These are phyloP conservation scores for Posidonia oceanica DNA, from an alignment of 116 monocot genomes.

Conservation along the genomic window DNA sequence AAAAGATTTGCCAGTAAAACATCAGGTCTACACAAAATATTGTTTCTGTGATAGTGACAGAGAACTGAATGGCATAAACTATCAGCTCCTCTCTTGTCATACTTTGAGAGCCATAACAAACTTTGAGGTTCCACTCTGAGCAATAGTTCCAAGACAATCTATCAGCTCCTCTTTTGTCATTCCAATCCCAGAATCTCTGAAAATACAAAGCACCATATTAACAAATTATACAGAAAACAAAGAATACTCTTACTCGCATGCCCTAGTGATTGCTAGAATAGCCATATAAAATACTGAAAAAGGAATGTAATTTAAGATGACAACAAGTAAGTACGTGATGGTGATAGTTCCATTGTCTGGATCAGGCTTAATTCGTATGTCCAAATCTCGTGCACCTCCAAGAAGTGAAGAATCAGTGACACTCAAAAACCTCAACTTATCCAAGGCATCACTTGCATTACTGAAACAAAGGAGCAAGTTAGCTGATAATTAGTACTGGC, in stretches of 20 bases:
- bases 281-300: too few relatives aligned
- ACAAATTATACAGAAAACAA: not conserved
- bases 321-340: slow-evolving; percentile 33
- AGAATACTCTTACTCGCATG: too few relatives aligned
- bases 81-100: not conserved
- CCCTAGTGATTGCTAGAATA: too few relatives aligned
- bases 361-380: slow-evolving; percentile 92
- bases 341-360: slow-evolving; percentile 89
- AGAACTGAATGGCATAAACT: too few relatives aligned
- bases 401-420: slow-evolving; percentile 85
- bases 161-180: slow-evolving; percentile 95
- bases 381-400: slow-evolving; percentile 64
- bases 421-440: slow-evolving; percentile 90
- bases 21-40: too few relatives aligned
- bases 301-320: not conserved
- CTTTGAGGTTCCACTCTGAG: slow-evolving; percentile 95
- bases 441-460: slow-evolving; percentile 97
- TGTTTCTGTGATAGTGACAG: too few relatives aligned
- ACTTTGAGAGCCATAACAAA: slow-evolving; percentile 92
- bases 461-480: slow-evolving; percentile 27
- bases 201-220: not conserved
- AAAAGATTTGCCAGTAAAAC: not conserved
- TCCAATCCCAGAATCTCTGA: slow-evolving; percentile 91
- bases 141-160: slow-evolving; percentile 90
- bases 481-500: not conserved